Percentiles rank a stretch among this genome's conserved stretches.
phyloP scores from a whole-genome alignment of 352 stramenopile species.

The Phytophthora pluvialis region DNA sequence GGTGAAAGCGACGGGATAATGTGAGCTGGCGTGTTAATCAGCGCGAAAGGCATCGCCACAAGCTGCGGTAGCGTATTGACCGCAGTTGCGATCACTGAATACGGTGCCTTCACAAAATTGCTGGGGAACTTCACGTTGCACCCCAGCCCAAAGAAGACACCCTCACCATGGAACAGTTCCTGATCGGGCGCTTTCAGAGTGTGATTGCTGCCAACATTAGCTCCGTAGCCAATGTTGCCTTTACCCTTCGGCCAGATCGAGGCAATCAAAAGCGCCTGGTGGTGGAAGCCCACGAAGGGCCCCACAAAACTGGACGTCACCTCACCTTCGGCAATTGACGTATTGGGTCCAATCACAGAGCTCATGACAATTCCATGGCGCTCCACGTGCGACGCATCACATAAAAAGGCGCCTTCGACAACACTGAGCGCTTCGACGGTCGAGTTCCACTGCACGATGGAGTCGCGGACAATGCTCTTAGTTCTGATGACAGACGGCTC shows the following conservation, averaged over 20 bases:
- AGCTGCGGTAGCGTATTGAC: constrained; percentile 91
- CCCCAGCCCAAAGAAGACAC: constrained; percentile 95
- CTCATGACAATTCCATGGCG: constrained; percentile 88
- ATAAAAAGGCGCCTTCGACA: constrained; percentile 75
- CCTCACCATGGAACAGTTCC: constrained; percentile 94
- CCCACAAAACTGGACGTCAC: constrained; percentile 92
- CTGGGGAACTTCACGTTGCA: constrained; percentile 96
- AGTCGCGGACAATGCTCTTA: constrained; percentile 71
- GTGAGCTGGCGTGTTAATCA: constrained; percentile 82
- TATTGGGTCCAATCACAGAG: constrained; percentile 89
- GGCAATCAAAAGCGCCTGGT: constrained; percentile 93
- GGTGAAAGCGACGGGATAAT: constrained; percentile 80
- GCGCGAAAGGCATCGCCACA: constrained; percentile 79
- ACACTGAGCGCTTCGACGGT: constrained; percentile 70
- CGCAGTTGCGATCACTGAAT: constrained; percentile 95
- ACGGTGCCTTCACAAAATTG: constrained; percentile 92
- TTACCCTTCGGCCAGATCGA: constrained; percentile 92
- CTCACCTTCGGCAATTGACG: constrained; percentile 88
- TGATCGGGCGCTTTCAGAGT: constrained; percentile 91
- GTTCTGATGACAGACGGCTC: constrained; percentile 52
- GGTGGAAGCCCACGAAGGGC: constrained; percentile 95
- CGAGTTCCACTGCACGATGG: constrained; percentile 79
- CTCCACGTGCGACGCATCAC: constrained; percentile 77
- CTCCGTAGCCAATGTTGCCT: constrained; percentile 94
- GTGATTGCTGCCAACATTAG: constrained; percentile 98